Evolutionary conservation across 1,284 basidiomycete species (phyloP), one percentile per base, ranked within the genome.

Genomic region (Tilletia horrida): DNA sequence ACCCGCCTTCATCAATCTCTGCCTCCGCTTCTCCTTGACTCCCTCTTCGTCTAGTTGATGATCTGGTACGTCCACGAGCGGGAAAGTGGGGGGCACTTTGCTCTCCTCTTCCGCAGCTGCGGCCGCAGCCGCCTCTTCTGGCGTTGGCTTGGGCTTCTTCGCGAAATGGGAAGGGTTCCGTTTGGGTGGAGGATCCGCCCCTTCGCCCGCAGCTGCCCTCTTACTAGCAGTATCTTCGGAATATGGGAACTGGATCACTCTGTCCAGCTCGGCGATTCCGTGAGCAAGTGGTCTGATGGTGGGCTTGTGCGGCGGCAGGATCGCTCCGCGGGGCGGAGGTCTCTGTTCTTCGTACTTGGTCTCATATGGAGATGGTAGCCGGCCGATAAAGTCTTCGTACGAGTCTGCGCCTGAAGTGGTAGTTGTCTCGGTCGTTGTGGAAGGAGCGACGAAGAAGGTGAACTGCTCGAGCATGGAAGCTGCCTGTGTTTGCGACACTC

Each of bases 21-120:
- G 96, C 74, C 90, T 91, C 76, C 90, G 89, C 84, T 98, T 99
- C 83, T 99, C 96, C 82, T 92, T 97, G 61, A 97, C 79, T 16
- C 89, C 87, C 61, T 97, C 94, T 80, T 97, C 94, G 75, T 92
- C 92, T 23, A 99, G 86, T 87, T 96, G 91, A 21, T 88, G 89
- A 83, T 99, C 96, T 0, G 93, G 92, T 1, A 91, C 86, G 75
- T 97, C 93, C 16, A 95, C 84, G 1, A 99, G 86, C 6, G 92
- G 93, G 84, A 94, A 98, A 0, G 87, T 87, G 11, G 35, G 35
- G 0, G 88, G 86, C 73, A 92, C 88, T 18, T 86, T 87, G 63
- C 88, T 86, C 59, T 92, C 90, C n/a, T 84, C 75, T 66, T 86
- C 86, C 1, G 81, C 81, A 66, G 86, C 85, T 64, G 88, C 87